Base-by-base conservation (phyloP, 768 basidiomycete species). In the Mycena crocata region DNA sequence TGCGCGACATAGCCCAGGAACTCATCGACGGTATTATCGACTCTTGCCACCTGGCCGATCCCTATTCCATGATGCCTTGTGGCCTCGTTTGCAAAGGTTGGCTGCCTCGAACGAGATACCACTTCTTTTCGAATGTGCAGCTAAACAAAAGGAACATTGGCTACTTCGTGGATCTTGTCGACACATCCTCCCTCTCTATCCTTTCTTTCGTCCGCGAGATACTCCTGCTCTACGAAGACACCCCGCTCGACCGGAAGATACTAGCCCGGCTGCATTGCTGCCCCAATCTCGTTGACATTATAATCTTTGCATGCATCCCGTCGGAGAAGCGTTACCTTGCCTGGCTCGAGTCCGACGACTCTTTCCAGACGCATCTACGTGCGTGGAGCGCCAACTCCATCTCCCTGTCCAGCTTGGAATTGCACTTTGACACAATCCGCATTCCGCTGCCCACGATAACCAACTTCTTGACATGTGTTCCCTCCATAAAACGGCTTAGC, bases 71-170 rank as follows among this genome's bases (percentile, higher is more conserved):
- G 44, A 48, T 39, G 32, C 21, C 26, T 2, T 60, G 24, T 15
- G 58, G 58, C 21, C 58, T 37, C 21, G 48, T 60, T 9, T 64
- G 67, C 45, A 31, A 51, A 31, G 46, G 46, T 7, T 64, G 45
- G 48, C 46, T 35, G 13, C 46, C 14, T 40, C 56, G 55, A 26
- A 55, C 45, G 24, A 10, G 68, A 39, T 58, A 26, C 34, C 55
- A 57, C 31, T 15, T 55, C 28, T 66, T 57, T 34, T 26, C 50
- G 23, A 19, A 7, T 9, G 37, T 58, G 24, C 15, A 21, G 26
- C 19, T 61, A 28, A 15, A 5, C 28, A 31, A 14, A 19, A 10
- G 14, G 28, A 35, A 51, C 17, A 46, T 62, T 23, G n/a, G 15
- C 12, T 2, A 26, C 37, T 48, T 56, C 31, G 21, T 64, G 13